Evolutionary conservation across 371 early-diverging fungal species (phyloP), one percentile per base, ranked within the genome.

Genomic region (Mortierella sp.): DNA sequence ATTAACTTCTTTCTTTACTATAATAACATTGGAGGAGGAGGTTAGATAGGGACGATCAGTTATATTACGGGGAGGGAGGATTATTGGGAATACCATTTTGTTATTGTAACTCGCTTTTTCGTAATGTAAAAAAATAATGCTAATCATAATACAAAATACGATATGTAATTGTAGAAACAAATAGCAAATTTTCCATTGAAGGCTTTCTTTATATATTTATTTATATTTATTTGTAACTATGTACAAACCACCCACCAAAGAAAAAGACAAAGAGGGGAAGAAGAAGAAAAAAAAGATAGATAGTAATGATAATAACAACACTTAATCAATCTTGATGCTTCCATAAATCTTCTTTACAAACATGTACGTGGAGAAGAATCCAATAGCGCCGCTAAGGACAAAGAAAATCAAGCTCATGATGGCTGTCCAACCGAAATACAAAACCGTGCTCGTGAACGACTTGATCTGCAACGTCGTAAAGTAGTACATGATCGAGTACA

Each of bases 391-490:
- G 1, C 96, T 94, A 63, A 96, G 77, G 53, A 95, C 76, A 69
- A 93, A 91, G 83, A 95, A 88, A 77, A 96, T 71, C 43, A 93
- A n/a, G 71, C 92, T 91, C 76, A 94, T 94, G 65, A 96, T 90
- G 1, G 92, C 83, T 50, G 94, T 91, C 90, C 94, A 97, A 19
- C 97, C 97, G 88, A 97, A 94, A 87, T 97, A 98, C 48, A 97
- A 89, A 6, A 97, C 86, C n/a, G 92, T 87, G 63, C 95, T 93
- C 13, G 95, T 91, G 55, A 93, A 87, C 36, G 91, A 89, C 58
- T 88, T 89, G 73, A 97, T 89, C 52, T 92, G 86, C 62, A 97
- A 84, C 32, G 89, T 89, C 19, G 93, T 90, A 47, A 87, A 87
- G 76, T 94, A 96, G 72, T 95, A 97, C 67, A 96, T 63, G 40